These are phyloP conservation scores for Boletus smithii DNA, from an alignment of 1,284 basidiomycete species.

Conservation along the genomic window DNA sequence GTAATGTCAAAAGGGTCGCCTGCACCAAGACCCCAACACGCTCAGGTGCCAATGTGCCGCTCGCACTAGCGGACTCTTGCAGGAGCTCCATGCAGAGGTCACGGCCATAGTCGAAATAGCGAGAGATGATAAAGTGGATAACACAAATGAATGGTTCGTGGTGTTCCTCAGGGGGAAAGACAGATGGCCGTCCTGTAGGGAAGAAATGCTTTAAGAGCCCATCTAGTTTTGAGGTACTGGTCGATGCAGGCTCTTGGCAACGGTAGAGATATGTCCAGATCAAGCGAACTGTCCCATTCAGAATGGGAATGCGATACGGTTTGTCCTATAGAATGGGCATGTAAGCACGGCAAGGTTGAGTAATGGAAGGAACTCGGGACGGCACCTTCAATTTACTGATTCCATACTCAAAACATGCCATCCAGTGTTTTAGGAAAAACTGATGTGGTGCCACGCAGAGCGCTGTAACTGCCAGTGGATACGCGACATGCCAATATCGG, in stretches of 20 bases:
- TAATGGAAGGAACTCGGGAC: not conserved
- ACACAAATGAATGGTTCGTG: slow-evolving; percentile 78
- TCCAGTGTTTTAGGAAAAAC: slow-evolving; percentile 84
- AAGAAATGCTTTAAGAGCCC: slow-evolving; percentile 77
- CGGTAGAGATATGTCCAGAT: slow-evolving; percentile 95
- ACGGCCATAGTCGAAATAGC: slow-evolving; percentile 84
- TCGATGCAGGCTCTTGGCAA: slow-evolving; percentile 81
- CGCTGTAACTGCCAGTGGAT: slow-evolving; percentile 80
- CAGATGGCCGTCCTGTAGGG: slow-evolving; percentile 60
- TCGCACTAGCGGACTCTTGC: slow-evolving; percentile 56
- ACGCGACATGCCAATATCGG: slow-evolving; percentile 87
- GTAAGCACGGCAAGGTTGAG: not conserved
- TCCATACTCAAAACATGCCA: slow-evolving; percentile 64
- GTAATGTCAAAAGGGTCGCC: slow-evolving; percentile 74
- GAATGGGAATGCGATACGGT: slow-evolving; percentile 63
- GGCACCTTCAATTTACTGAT: slow-evolving; percentile 77
- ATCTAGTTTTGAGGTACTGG: slow-evolving; percentile 78
- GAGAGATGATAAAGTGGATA: slow-evolving; percentile 79
- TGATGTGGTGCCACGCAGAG: slow-evolving; percentile 87
- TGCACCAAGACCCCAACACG: slow-evolving; percentile 74
- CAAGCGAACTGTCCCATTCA: slow-evolving; percentile 83
- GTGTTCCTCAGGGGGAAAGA: slow-evolving; percentile 73
- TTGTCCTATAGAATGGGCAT: slow-evolving; percentile 61
- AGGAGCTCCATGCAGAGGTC: slow-evolving; percentile 80
- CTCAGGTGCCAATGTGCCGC: slow-evolving; percentile 60